These are phyloP conservation scores for Tephrocybe sp. DNA, from an alignment of 768 basidiomycete genomes.

Conservation along the genomic window DNA sequence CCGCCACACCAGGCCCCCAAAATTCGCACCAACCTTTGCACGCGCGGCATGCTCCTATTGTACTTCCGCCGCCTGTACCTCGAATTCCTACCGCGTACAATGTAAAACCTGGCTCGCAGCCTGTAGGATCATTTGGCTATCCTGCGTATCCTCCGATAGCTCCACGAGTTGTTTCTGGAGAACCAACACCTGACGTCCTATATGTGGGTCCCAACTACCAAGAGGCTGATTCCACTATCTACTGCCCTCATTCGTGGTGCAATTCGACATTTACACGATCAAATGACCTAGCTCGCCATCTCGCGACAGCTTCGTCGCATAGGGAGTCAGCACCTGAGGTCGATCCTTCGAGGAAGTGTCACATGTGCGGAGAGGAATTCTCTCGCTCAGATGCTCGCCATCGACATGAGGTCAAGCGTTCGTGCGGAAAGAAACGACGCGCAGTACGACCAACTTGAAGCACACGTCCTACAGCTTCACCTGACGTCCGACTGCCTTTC, in stretches of 20 bases:
- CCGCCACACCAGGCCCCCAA: constrained; percentile 2
- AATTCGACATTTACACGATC: constrained; percentile 21
- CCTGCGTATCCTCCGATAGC: not conserved
- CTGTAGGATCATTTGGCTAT: not conserved
- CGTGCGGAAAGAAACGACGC: constrained; percentile 23
- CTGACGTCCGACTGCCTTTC: no score
- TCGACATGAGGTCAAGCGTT: constrained; percentile 22
- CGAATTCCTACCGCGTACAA: not conserved
- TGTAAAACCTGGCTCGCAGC: not conserved
- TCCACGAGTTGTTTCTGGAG: not conserved
- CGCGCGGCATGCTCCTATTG: no score
- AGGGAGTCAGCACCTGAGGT: constrained; percentile 5
- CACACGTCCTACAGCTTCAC: not conserved
- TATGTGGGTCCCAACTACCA: not conserved
- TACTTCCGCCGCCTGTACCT: no score
- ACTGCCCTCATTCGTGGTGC: constrained; percentile 22
- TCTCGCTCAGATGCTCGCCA: constrained; percentile 26
- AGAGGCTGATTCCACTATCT: constrained; percentile 3
- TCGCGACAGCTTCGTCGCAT: constrained; percentile 21
- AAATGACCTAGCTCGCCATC: constrained; percentile 22
- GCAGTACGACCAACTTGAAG: not conserved
- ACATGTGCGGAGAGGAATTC: constrained; percentile 19
- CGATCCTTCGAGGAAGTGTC: constrained; percentile 17
- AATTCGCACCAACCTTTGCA: not conserved
- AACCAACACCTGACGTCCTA: not conserved